phyloP scores from a whole-genome alignment of 371 early-diverging fungal species.

The Mortierella sp. region DNA sequence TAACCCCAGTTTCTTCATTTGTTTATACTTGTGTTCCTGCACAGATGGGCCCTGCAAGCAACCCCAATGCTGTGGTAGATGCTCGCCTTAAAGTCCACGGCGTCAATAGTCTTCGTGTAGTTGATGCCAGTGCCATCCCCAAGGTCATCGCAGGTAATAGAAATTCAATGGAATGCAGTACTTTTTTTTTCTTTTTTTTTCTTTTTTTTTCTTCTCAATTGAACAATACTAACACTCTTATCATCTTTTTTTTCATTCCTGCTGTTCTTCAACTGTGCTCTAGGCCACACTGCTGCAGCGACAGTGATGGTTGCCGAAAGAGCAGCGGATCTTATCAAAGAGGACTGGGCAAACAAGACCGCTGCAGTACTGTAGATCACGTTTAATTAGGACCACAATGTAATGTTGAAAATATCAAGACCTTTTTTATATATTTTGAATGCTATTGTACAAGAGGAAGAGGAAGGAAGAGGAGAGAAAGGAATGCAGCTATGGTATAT shows the following conservation, averaged over 20 bases:
- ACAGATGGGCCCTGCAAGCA: constrained; percentile 48
- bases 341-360: constrained; percentile 26
- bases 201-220: neutral
- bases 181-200: neutral
- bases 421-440: neutral
- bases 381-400: neutral
- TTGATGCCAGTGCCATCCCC: constrained; percentile 67
- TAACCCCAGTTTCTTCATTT: neutral
- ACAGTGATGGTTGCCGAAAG: constrained; percentile 49
- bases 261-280: constrained; percentile 1
- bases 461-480: neutral
- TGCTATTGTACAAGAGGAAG: constrained; percentile 3
- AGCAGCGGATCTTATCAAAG: constrained; percentile 51
- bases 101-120: constrained; percentile 59
- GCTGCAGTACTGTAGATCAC: neutral
- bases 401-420: neutral
- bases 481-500: neutral
- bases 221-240: neutral
- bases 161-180: neutral
- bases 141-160: constrained; percentile 19
- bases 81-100: constrained; percentile 61
- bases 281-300: constrained; percentile 41
- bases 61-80: constrained; percentile 62
- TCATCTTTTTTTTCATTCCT: too few species aligned
- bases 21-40: neutral